Evolutionary conservation across 2,329 filamentous ascomycete species (phyloP), one percentile per base, ranked within the genome.

Genomic region (Penicillium sp.): DNA sequence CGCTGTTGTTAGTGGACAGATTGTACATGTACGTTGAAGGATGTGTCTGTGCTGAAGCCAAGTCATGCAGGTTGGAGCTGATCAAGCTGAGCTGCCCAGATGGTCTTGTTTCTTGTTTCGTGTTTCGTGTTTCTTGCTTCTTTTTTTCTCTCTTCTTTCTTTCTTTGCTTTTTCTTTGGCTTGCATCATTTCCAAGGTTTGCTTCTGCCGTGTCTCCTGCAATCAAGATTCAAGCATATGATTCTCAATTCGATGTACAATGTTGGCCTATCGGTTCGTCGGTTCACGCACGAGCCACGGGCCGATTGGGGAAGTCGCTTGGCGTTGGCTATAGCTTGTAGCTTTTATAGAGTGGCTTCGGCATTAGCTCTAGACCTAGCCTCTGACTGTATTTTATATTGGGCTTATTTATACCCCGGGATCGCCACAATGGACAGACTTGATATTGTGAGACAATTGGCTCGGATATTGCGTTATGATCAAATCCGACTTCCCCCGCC

Each of bases 1-100:
- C 34, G 34, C 34, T 36, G 34, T 13, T 36, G 11, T n/a, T 36
- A 36, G 13, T 36, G 34, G 34, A n/a, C 34, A 36, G 34, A 7
- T 13, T 36, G 34, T 36, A n/a, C 44, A 21, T 11, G 50, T 16
- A 51, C 24, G 32, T 52, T 36, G 50, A 36, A 41, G 44, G 38
- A 40, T 52, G 36, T 34, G 44, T 48, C 50, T 53, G 50, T 48
- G 50, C 50, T 48, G 27, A 31, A 31, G 44, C 50, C 50, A 53
- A 48, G 50, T 36, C 50, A 38, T 53, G 50, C 50, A 53, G 44
- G 44, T 48, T 53, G 21, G 31, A 46, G 50, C 34, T 34, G 44
- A 53, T 53, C 50, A 48, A 52, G 45, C 27, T 48, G 50, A 47
- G 27, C 44, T 32, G 49, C 42, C 7, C 27, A 41, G 14, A 36